These are phyloP conservation scores for Rhododendron simsii DNA, from an alignment of 148 eudicot species.

Conservation along the genomic window DNA sequence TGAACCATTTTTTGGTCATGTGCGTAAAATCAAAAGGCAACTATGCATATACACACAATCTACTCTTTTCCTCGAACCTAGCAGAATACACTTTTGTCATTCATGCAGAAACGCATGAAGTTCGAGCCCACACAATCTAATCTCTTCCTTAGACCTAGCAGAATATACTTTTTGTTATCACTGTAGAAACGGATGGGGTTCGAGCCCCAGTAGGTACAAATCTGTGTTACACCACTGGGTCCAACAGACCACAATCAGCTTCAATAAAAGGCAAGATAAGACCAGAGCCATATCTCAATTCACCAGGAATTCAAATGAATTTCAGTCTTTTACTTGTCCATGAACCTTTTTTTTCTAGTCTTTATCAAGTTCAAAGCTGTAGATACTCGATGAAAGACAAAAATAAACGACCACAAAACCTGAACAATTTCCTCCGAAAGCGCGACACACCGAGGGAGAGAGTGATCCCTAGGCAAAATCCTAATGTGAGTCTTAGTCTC, in stretches of 20 bases:
- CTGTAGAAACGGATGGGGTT: neutral
- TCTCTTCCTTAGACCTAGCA: neutral
- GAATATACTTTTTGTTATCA: neutral
- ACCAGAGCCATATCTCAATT: neutral
- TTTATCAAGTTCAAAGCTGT: neutral
- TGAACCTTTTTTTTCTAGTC: neutral
- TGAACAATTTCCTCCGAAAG: slow-evolving; percentile 98
- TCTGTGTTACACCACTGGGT: neutral
- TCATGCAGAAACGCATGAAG: neutral
- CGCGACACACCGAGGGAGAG: slow-evolving; percentile 80
- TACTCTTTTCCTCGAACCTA: neutral
- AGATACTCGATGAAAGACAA: neutral
- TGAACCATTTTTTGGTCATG: neutral
- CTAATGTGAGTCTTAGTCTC: slow-evolving; percentile 97
- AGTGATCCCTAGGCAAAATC: slow-evolving; percentile 87
- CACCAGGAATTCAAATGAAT: neutral
- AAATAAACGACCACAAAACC: slow-evolving; percentile 38
- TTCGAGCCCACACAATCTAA: neutral
- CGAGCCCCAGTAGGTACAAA: neutral
- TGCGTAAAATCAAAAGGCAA: neutral
- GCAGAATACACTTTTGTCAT: neutral
- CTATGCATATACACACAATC: neutral
- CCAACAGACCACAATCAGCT: neutral
- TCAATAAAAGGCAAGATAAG: neutral
- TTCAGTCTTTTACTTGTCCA: neutral